Percentiles rank a stretch among this genome's conserved stretches.
Evolutionary conservation across 148 eudicot genomes (phyloP).

Genomic region (Chenopodium formosanum): DNA sequence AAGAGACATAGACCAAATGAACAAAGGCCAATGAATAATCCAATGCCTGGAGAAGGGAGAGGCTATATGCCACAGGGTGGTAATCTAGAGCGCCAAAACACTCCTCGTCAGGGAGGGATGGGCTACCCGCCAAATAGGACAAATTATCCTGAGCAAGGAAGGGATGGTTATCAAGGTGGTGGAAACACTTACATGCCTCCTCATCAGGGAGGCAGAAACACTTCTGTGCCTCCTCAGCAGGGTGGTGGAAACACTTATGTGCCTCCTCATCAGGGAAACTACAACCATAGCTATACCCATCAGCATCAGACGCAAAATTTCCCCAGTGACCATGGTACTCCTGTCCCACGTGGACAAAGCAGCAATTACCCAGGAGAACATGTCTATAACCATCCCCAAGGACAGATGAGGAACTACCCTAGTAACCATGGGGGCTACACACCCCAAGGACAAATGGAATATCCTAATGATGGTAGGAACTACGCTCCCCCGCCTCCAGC

Average conservation of each 20-base stretch:
- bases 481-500: conserved; percentile 32
- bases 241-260: too few relatives aligned
- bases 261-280: conserved; percentile 31
- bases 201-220: neutral
- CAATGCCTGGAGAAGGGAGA: conserved; percentile 41
- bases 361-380: conserved; percentile 18
- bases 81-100: conserved; percentile 17
- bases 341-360: conserved; percentile 27
- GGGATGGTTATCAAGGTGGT: conserved; percentile 33
- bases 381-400: conserved; percentile 33
- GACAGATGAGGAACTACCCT: conserved; percentile 20
- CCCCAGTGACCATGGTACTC: conserved; percentile 10
- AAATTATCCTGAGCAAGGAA: conserved; percentile 31
- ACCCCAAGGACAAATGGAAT: conserved; percentile 26
- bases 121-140: conserved; percentile 28
- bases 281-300: conserved; percentile 32
- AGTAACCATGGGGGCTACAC: conserved; percentile 31
- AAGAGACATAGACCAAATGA: conserved; percentile 34
- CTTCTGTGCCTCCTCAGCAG: neutral
- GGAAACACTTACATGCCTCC: neutral
- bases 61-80: conserved; percentile 38
- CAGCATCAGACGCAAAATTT: conserved; percentile 32
- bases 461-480: conserved; percentile 18
- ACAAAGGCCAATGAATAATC: conserved; percentile 35
- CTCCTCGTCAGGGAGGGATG: conserved; percentile 32